A percentile compares a stretch with the other conserved stretches of the same genome.
Conservation (phyloP, 2,329 filamentous ascomycete species). For the Neoarthrinium moseri region DNA sequence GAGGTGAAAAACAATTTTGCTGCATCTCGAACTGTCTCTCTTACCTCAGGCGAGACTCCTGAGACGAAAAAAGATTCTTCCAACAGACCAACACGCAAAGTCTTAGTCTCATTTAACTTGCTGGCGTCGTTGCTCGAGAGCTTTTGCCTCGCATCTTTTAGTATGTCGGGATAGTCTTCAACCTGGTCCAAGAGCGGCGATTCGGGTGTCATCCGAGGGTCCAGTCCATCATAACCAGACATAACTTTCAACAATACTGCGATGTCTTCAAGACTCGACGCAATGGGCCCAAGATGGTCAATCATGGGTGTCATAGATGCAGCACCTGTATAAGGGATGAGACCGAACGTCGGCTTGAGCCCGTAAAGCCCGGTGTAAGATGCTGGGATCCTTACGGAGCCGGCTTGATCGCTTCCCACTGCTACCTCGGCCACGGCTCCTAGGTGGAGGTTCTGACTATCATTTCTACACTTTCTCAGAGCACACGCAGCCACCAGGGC, state of each 20-base stretch:
- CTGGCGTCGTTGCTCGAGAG: background rate
- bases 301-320: slow-evolving; percentile 47
- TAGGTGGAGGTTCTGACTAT: no score
- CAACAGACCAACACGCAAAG: slow-evolving; percentile 45
- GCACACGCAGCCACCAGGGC: slow-evolving; percentile 38
- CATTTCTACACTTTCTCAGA: background rate
- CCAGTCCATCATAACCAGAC: slow-evolving; percentile 46
- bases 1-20: slow-evolving; percentile 35
- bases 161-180: slow-evolving; percentile 18
- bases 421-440: slow-evolving; percentile 41
- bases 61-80: slow-evolving; percentile 41
- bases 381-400: slow-evolving; percentile 44
- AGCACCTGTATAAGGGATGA: slow-evolving; percentile 51
- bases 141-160: slow-evolving; percentile 10
- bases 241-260: slow-evolving; percentile 43
- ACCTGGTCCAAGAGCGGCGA: slow-evolving; percentile 22
- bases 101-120: slow-evolving; percentile 29
- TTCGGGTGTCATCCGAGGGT: slow-evolving; percentile 35
- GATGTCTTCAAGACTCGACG: slow-evolving; percentile 36
- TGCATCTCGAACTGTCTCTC: slow-evolving; percentile 38
- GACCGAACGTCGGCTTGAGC: slow-evolving; percentile 49
- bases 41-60: slow-evolving; percentile 37
- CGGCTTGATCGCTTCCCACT: slow-evolving; percentile 47
- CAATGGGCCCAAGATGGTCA: slow-evolving; percentile 48
- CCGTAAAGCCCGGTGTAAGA: slow-evolving; percentile 36